Evolutionary conservation across 2,329 filamentous ascomycete species (phyloP).

Genomic region (Rhynchosporium agropyri): DNA sequence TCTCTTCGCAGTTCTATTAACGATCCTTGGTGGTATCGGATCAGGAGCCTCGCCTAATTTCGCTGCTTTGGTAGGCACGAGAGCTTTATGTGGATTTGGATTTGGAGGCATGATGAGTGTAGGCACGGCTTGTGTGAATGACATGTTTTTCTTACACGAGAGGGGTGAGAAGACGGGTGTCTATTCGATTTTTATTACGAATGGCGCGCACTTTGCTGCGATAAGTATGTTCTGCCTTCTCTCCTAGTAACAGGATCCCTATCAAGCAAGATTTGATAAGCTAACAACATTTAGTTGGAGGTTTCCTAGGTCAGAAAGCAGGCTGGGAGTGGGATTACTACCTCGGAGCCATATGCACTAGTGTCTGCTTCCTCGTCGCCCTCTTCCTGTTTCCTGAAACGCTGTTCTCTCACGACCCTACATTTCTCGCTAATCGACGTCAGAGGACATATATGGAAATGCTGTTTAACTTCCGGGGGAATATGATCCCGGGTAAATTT

Average conservation of each 20-base stretch:
- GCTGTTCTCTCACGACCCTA: conserved; percentile 38
- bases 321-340: conserved; percentile 42
- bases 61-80: conserved; percentile 34
- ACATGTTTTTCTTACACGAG: conserved; percentile 41
- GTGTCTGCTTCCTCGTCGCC: conserved; percentile 34
- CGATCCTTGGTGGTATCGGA: conserved; percentile 37
- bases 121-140: conserved; percentile 39
- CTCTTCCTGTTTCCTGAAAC: conserved; percentile 41
- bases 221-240: conserved; percentile 30
- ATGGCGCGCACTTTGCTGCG: conserved; percentile 40
- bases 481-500: conserved; percentile 32
- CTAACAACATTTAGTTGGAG: conserved; percentile 34
- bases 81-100: conserved; percentile 37
- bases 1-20: conserved; percentile 36
- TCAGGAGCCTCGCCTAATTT: conserved; percentile 35
- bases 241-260: neutral
- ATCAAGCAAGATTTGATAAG: neutral
- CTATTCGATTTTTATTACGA: conserved; percentile 39
- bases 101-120: conserved; percentile 41
- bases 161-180: conserved; percentile 40
- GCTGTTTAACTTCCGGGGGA: conserved; percentile 35
- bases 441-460: conserved; percentile 36
- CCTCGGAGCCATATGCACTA: conserved; percentile 36
- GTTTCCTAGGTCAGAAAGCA: conserved; percentile 36
- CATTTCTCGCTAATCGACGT: conserved; percentile 32